Conservation (phyloP, 345 rosid species). For the Eucalyptus curtisii region DNA sequence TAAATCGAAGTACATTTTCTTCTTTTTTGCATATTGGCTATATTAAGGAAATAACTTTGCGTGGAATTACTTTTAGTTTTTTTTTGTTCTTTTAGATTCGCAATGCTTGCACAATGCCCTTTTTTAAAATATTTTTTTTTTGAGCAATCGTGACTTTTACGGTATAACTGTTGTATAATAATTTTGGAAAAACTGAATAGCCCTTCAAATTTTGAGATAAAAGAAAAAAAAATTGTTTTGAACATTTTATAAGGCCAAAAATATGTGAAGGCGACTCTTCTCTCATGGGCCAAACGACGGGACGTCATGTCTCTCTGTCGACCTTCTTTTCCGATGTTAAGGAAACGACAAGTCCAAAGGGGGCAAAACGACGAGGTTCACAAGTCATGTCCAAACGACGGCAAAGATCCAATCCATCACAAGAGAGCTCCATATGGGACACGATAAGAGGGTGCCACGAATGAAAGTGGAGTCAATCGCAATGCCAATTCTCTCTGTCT, state of each 20-base stretch:
- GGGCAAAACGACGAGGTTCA: not conserved
- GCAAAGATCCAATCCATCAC: not conserved
- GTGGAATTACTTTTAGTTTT: not conserved
- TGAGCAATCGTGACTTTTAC: not conserved
- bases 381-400: not conserved
- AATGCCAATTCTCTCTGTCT: not conserved
- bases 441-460: not conserved
- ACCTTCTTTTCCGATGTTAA: fast-evolving
- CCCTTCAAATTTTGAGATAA: not conserved
- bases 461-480: not conserved
- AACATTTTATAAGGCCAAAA: not conserved
- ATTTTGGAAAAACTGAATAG: not conserved
- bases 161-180: not conserved
- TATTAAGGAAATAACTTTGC: not conserved
- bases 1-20: not conserved
- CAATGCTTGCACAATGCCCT: not conserved
- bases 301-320: not conserved
- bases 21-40: not conserved
- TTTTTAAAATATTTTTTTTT: not conserved
- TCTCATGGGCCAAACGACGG: not conserved
- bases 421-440: not conserved
- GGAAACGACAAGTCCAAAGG: not conserved
- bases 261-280: not conserved
- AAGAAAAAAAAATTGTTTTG: not conserved
- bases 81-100: not conserved